Evolutionary conservation across 371 early-diverging fungal genomes (phyloP), one percentile per base, ranked within the genome.

Genomic region (Nematocida ausubeli): DNA sequence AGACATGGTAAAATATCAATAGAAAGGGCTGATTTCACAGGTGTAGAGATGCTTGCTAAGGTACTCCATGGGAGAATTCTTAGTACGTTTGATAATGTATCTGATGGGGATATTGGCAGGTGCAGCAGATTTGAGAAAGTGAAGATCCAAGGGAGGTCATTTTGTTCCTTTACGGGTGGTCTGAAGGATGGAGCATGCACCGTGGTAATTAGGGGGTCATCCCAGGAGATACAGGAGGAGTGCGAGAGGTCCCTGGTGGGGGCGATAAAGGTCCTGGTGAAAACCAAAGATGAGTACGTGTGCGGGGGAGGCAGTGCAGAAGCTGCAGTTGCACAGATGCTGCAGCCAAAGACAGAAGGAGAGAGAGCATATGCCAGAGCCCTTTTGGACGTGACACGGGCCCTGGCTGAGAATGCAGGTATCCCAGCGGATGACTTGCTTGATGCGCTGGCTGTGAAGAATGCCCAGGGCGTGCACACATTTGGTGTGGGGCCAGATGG

Each of bases 21-120:
- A 81, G 99, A 99, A 86, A 95, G 97, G 83, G 99, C 98, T 50
- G 98, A 97, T 83, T 99, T 99, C 84, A 95, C 95, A 82, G 98
- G 98, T 82, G 91, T 98, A 44, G 99, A 99, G 87, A 89, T 97
- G 58, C 88, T 99, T 72, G 92, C 95, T 52, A 82, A 81, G 44
- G 68, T 85, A 49, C 58, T 85, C 82, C 90, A 93, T 70, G 95
- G 96, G 84, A 96, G 94, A 80, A 95, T 99, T 82, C 89, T 95
- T 4, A 94, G 95, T 47, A 94, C 97, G 4, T 99, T 99, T 87
- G 98, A 96, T 81, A 68, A 7, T 42, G 39, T 85, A 84, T 87
- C 86, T 92, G 84, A 95, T 28, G 91, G 92, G 69, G 89, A 90
- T 81, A 88, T 95, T 39, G 98, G 98, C 54, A 89, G 90, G 78